Base-by-base conservation (phyloP, 192 early-diverging fungal species). In the Mortierella antarctica region DNA sequence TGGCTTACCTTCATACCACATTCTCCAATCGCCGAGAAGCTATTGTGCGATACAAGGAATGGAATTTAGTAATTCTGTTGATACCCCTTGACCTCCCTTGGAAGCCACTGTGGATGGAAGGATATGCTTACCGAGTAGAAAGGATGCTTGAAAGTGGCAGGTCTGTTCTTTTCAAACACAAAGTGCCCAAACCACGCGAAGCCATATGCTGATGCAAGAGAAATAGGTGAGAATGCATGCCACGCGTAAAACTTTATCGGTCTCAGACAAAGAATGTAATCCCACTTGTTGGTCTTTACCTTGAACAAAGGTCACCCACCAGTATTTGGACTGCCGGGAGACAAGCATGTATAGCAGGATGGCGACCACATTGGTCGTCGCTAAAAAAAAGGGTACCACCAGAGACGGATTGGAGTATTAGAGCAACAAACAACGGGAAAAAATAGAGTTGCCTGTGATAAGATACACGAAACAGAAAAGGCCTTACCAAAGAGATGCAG, bases 131-230 rank as follows among this genome's bases (percentile, higher is more conserved):
- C 75, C 3, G 88, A 89, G 71, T 85, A 93, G 41, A 93, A 39
- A 2, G 92, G 92, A 65, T 91, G 91, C 67, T 75, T 87, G 80
- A 93, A 93, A 1, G 92, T 93, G 2, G 92, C 92, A 57, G 92
- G 92, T 57, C 87, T 88, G 84, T 84, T 85, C 76, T 84, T 83
- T 65, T 89, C 89, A 76, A 89, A 92, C 7, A 91, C 20, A 62
- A 91, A 92, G 42, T 92, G 89, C 6, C 90, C 90, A 61, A 91
- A 49, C 92, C 92, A 93, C 10, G 92, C 92, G 46, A 86, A 88
- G 11, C 65, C 85, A 57, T 93, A 93, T 9, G 85, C 88, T 77
- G 31, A 82, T 23, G 14, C 58, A 42, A 12, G 57, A 71, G 12
- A 57, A 51, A 61, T n/a, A 59, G 42, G 60, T 62, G 45, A 46